phyloP scores from a whole-genome alignment of 2,329 filamentous ascomycete genomes.

The Delphinella strobiligena region DNA sequence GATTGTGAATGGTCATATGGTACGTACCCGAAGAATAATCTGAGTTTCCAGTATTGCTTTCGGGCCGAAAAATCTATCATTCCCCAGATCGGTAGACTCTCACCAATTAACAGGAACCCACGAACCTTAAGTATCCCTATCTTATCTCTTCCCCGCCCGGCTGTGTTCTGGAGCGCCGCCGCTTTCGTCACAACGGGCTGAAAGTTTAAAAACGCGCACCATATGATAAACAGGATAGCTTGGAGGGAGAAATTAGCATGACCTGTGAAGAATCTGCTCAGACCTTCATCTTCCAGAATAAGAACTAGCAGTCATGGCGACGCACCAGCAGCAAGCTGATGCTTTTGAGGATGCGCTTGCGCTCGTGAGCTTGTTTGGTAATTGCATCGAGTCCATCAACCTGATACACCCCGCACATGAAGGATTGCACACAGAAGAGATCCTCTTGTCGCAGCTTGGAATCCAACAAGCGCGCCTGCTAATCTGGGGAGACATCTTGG shows the following conservation, averaged over 20 bases:
- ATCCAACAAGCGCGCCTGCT: slow-evolving; percentile 36
- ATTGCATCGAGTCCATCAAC: slow-evolving; percentile 35
- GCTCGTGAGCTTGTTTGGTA: slow-evolving; percentile 34
- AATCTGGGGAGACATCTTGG: slow-evolving; percentile 36
- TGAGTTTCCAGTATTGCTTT: too few species aligned
- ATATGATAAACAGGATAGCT: neutral
- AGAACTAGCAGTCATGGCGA: too few species aligned
- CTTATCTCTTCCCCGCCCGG: neutral
- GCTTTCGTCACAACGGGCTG: neutral
- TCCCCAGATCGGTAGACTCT: too few species aligned
- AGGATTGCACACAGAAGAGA: slow-evolving; percentile 30
- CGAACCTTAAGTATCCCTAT: neutral
- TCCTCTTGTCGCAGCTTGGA: slow-evolving; percentile 30
- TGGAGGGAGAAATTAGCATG: too few species aligned
- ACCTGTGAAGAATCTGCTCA: too few species aligned
- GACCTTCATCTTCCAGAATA: too few species aligned
- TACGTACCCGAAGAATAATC: too few species aligned
- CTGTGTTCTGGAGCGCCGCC: neutral
- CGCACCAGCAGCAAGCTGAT: neutral
- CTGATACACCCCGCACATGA: slow-evolving; percentile 31
- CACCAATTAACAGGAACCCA: too few species aligned
- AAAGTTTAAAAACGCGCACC: neutral
- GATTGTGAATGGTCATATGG: too few species aligned
- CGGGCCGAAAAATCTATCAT: too few species aligned
- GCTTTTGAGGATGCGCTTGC: slow-evolving; percentile 27